Evolutionary conservation across 257 asterid species (phyloP), one percentile per base, ranked within the genome.

Genomic region (Solanum raphanifolium): DNA sequence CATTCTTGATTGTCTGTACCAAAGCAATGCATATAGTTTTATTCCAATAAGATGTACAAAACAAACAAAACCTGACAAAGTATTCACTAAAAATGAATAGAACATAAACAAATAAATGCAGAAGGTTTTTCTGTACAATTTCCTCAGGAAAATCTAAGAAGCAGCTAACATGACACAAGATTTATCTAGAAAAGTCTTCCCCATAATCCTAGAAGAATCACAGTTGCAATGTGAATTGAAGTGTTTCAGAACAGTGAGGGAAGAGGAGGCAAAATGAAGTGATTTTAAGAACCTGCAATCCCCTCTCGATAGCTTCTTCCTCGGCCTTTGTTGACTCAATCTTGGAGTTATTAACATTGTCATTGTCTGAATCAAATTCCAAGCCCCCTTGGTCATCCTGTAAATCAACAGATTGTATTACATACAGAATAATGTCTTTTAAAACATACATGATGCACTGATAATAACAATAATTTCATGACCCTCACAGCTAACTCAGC

Each of bases 291-390:
- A 97, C 99, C 99, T 97, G 99, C 92, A 97, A 92, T 86, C 99
- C 99, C 73, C 94, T 92, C 87, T 94, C 96, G 78, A 95, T 87
- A 89, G 99, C 99, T 91, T 95, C 99, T 84, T 92, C 96, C 92
- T 97, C 99, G 0, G 99, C 99, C 92, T 93, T 93, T 81, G 99
- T 97, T 69, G 90, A 93, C 94, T 97, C 99, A 91, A 97, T 97
- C 92, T 92, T 95, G 90, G 95, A 88, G 65, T 87, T 91, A 60
- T 90, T 90, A 74, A 92, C 87, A 90, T 93, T 92, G 68, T 95
- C 98, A 87, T 83, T 92, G 85, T 95, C 99, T 83, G 92, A 94
- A 89, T 95, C 99, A 25, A 92, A 87, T 89, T 93, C 98, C 92
- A 92, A 39, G 10, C 93, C 98, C 75, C 92, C 92, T 86, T 92